These are phyloP conservation scores for Dactylellina haptotyla DNA, from an alignment of 2,329 filamentous ascomycete genomes.

Conservation along the genomic window DNA sequence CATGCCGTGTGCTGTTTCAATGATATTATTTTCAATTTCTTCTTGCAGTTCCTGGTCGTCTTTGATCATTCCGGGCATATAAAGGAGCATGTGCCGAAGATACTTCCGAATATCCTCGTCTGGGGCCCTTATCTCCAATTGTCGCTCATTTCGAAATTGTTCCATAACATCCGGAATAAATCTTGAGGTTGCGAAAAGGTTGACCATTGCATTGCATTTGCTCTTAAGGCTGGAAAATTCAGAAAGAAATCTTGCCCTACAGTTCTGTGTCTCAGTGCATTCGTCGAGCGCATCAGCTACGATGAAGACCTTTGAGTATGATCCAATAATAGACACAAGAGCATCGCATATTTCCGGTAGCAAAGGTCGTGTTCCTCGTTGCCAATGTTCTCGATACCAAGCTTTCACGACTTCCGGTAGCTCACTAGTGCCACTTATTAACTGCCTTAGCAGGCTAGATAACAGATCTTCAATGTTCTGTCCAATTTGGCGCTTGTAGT, in stretches of 20 bases:
- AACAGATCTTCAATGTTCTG: conserved; percentile 61
- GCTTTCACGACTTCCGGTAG: conserved; percentile 58
- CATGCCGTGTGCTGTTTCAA: conserved; percentile 11
- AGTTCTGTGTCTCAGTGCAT: conserved; percentile 3
- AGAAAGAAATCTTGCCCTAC: not conserved
- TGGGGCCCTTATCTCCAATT: not conserved
- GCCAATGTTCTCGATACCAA: conserved; percentile 59
- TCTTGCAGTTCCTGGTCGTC: not conserved
- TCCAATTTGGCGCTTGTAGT: conserved; percentile 62
- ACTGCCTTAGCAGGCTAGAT: conserved; percentile 61
- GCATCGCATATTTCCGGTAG: not conserved
- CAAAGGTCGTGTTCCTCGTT: not conserved
- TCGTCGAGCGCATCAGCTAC: conserved; percentile 41
- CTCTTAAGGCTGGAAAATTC: not conserved
- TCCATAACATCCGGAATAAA: conserved; percentile 56
- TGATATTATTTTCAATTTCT: not conserved
- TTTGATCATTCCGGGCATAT: not conserved
- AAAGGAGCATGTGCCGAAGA: not conserved
- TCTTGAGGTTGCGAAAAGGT: conserved; percentile 50
- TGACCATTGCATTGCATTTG: not conserved
- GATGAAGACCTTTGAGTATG: conserved; percentile 27
- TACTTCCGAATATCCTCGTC: conserved; percentile 12
- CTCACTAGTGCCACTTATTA: conserved; percentile 56
- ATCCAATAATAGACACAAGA: not conserved
- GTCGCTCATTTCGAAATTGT: not conserved